Evolutionary conservation across 2,329 filamentous ascomycete species (phyloP), one percentile per base, ranked within the genome.

Genomic region (Beauveria australis): DNA sequence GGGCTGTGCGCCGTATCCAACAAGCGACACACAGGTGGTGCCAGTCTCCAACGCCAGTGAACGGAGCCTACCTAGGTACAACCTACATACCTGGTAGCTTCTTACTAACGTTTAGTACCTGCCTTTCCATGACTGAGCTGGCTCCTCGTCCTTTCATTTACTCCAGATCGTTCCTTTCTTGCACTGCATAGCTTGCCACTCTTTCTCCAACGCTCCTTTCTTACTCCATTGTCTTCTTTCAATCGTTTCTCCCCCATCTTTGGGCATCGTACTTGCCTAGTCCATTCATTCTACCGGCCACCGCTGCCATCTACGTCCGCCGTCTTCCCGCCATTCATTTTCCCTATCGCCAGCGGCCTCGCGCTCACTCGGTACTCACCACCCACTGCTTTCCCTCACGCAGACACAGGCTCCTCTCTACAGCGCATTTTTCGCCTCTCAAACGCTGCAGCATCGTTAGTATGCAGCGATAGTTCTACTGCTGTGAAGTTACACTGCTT

Each of bases 131-230:
- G 33, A 18, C 44, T 24, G 44, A 30, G 9, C 55, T 19, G 19
- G 22, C 26, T 48, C 44, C 51, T 55, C 33, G n/a, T 56, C 59
- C 33, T 56, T 61, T 44, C 52, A 51, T 49, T 44, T 46, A 24
- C 52, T 48, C 33, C 33, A 51, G 53, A 43, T 24, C 59, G 19
- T 55, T 61, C 53, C 12, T 51, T 56, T 61, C 52, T 61, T 26
- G 37, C 55, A 47, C 19, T 41, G 33, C 52, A 56, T 26, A 37
- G 49, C 33, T 26, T 19, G 52, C 33, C 53, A 46, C 51, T 61
- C 52, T 28, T 61, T 61, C 53, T 43, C 16, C 40, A 37, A 59
- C 57, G n/a, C 57, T 53, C 47, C n/a, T 53, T 51, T 57, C 16
- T 14, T 53, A 37, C 44, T 44, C 26, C 7, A 24, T 37, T 51